Evolutionary conservation across 306 rosid species (phyloP).

Genomic region (Cucurbita moschata): DNA sequence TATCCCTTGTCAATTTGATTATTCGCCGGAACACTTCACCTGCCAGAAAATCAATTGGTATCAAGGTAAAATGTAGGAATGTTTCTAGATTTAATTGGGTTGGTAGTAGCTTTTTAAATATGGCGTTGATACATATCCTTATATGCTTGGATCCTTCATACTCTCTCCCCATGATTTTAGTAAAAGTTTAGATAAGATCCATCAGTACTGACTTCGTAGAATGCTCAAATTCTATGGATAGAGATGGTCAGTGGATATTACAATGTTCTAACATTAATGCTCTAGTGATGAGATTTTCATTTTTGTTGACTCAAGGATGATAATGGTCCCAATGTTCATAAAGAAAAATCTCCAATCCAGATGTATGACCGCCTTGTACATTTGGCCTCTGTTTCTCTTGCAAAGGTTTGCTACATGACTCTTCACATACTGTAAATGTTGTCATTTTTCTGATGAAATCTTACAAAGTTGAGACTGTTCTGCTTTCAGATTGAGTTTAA

Average conservation of each 20-base stretch:
- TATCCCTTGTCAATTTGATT: constrained; percentile 42
- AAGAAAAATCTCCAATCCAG: constrained; percentile 29
- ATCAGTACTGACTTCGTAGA: background rate
- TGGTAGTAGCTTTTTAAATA: background rate
- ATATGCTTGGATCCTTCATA: background rate
- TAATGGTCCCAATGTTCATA: constrained; percentile 15
- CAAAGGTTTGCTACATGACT: constrained; percentile 40
- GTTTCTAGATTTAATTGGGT: background rate
- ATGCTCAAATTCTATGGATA: background rate
- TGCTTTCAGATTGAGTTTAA: constrained; percentile 43
- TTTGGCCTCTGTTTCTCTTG: constrained; percentile 58
- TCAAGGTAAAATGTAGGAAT: constrained; percentile 21
- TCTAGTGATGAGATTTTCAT: background rate
- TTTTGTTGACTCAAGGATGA: constrained; percentile 21
- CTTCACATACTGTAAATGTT: background rate
- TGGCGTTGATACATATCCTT: background rate
- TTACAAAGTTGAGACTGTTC: constrained; percentile 12
- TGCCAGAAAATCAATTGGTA: constrained; percentile 21
- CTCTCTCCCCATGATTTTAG: background rate
- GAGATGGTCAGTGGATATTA: background rate
- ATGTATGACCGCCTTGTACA: constrained; percentile 70
- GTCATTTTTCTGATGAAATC: background rate
- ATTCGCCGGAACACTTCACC: constrained; percentile 22
- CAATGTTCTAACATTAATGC: background rate
- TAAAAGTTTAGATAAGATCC: background rate